Base-by-base conservation (phyloP, 2,329 filamentous ascomycete genomes). In the Thielaviopsis ethacetica region DNA sequence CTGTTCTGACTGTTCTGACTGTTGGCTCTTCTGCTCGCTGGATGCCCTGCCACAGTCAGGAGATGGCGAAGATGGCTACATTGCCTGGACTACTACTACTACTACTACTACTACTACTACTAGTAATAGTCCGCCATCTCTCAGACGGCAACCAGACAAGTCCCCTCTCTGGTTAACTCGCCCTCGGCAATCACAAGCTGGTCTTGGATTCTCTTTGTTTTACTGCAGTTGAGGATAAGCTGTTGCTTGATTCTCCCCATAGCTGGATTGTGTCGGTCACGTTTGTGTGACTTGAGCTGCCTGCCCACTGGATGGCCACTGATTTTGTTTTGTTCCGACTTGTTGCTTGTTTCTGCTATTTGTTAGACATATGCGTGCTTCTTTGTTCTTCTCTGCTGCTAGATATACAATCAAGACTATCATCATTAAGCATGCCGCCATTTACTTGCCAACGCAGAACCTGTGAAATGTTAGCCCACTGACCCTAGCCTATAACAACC, bases 391-490 rank as follows among this genome's bases (percentile, higher is more conserved):
- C 4, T 12, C 15, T 47, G 27, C n/a, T 50, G 54, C 34, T 30
- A 38, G 21, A 38, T 24, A 55, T 41, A 15, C 30, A 19, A 41
- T 55, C 13, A 22, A 30, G 13, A 30, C 17, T 27, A 9, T 22
- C 4, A 21, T 24, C 21, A 19, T 30, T 27, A 55, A 19, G 15
- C 24, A 21, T 41, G 27, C n/a, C 53, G 7, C 24, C 15, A 12
- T 21, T 68, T 68, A 79, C 65, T 79, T 79, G 64, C 77, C 77
- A 49, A 81, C 77, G 65, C 78, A 81, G 62, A 81, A 81, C 62
- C 77, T 80, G 58, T 6, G 9, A 27, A 26, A 13, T n/a, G 21
- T 41, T 3, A 44, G 24, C 3, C 5, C n/a, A 49, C 22, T 12
- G 24, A 12, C 50, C 26, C 26, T 7, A 12, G n/a, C 5, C n/a